A percentile compares a stretch with the other conserved stretches of the same genome.
Conservation (phyloP, 1,139 yeast species). For the Blastobotrys aristatus region DNA sequence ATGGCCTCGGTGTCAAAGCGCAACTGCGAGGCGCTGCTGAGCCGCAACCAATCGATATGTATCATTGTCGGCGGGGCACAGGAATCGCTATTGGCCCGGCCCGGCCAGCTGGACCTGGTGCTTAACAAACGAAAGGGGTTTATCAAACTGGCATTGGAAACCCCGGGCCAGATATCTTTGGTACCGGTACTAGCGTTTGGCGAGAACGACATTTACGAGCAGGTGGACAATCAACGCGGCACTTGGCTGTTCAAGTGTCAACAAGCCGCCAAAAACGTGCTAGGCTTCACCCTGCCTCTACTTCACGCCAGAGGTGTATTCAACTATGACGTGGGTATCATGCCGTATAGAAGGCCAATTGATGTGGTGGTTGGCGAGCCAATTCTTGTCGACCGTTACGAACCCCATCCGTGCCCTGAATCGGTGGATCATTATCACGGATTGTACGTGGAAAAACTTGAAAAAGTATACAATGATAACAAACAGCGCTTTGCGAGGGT, state of each 20-base stretch:
- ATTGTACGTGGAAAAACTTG: conserved; percentile 63
- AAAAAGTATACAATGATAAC: conserved; percentile 62
- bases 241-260: conserved; percentile 58
- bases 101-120: conserved; percentile 58
- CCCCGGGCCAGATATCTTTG: conserved; percentile 60
- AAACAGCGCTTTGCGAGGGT: conserved; percentile 45
- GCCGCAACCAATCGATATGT: conserved; percentile 64
- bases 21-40: conserved; percentile 62
- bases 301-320: conserved; percentile 91
- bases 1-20: conserved; percentile 77
- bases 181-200: conserved; percentile 95
- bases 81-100: conserved; percentile 71
- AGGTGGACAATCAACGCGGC: conserved; percentile 49
- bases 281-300: conserved; percentile 84
- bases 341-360: conserved; percentile 81
- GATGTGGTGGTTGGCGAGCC: conserved; percentile 74
- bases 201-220: conserved; percentile 70
- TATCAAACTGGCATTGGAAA: conserved; percentile 75
- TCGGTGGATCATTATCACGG: conserved; percentile 68
- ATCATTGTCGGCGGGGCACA: conserved; percentile 96
- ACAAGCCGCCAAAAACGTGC: conserved; percentile 59
- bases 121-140: conserved; percentile 81
- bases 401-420: conserved; percentile 39
- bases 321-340: conserved; percentile 84
- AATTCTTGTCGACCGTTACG: conserved; percentile 55